Base-by-base conservation (phyloP, 495 filamentous ascomycete species). In the Hyphodiscus hymeniophilus region DNA sequence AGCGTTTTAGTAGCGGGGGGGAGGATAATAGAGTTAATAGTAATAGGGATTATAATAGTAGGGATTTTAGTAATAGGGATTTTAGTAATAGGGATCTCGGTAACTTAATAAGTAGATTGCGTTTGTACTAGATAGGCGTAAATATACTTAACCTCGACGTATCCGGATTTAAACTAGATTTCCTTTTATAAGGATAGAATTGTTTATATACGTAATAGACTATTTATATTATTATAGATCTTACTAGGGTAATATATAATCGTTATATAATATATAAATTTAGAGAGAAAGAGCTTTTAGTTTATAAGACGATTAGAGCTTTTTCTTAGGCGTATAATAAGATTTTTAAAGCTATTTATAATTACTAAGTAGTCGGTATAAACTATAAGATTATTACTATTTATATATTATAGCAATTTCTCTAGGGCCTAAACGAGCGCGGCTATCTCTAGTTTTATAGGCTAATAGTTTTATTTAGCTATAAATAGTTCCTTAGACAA, bases 401-500 rank as follows among this genome's bases (percentile, higher is more conserved):
- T 31, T 16, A 39, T 16, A 24, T 39, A 48, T 22, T 39, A 43
- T 13, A 24, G 20, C 5, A 48, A 16, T 24, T 48, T 48, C 20
- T 23, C 12, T 44, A 48, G 17, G 11, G 36, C 7, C 36, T 26
- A 48, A 3, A 48, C 33, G 21, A 52, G 20, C 1, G 23, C 43
- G 11, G 2, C 23, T 12, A 31, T 48, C 20, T 52, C 17, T 13
- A 52, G 33, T 40, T 52, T 28, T 2, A 18, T 50, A 28, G 49
- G n/a, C 43, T 50, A 52, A 24, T 52, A 52, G n/a, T 52, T 48
- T 16, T 39, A 7, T 28, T 52, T 28, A 24, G 26, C 21, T 48
- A 18, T 15, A 10, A 10, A 40, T 2, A 52, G 35, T 17, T 22
- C 17, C 28, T 40, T 38, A 6, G 35, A 52, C 24, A 52, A 16